Conservation (phyloP, 179 eudicot genomes). For the Monotropa hypopitys region DNA sequence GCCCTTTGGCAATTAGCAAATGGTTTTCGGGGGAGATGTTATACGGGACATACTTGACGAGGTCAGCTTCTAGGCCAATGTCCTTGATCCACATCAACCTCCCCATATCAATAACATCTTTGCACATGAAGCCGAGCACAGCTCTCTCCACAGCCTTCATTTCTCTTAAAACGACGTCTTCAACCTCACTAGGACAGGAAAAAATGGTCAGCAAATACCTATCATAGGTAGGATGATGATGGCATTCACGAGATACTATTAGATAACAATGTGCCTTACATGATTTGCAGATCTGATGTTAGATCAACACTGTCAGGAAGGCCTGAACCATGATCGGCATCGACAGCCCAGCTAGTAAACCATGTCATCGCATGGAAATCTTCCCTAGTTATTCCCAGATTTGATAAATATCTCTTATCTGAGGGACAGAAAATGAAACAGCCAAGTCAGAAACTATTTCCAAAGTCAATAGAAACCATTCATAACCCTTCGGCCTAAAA, state of each 20-base stretch:
- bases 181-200: slow-evolving; percentile 13
- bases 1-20: slow-evolving; percentile 47
- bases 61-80: slow-evolving; percentile 39
- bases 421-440: slow-evolving; percentile 12
- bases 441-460: neutral
- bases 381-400: slow-evolving; percentile 52
- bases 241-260: neutral
- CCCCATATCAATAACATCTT: slow-evolving; percentile 85
- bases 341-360: slow-evolving; percentile 99
- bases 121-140: slow-evolving; percentile 79
- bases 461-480: neutral
- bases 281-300: slow-evolving; percentile 14
- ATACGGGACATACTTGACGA: slow-evolving; percentile 69
- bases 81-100: slow-evolving; percentile 76
- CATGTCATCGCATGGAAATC: slow-evolving; percentile 78
- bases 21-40: slow-evolving; percentile 84
- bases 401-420: slow-evolving; percentile 51
- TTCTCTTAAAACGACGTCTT: slow-evolving; percentile 33
- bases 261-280: slow-evolving; percentile 19
- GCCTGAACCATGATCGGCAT: slow-evolving; percentile 72
- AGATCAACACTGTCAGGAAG: slow-evolving; percentile 26
- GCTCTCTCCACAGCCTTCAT: slow-evolving; percentile 66
- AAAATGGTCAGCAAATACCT: neutral
- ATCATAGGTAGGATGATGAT: neutral
- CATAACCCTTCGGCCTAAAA: too few species aligned